phyloP scores from a whole-genome alignment of 192 early-diverging fungal species.

The Coemansia sp. region DNA sequence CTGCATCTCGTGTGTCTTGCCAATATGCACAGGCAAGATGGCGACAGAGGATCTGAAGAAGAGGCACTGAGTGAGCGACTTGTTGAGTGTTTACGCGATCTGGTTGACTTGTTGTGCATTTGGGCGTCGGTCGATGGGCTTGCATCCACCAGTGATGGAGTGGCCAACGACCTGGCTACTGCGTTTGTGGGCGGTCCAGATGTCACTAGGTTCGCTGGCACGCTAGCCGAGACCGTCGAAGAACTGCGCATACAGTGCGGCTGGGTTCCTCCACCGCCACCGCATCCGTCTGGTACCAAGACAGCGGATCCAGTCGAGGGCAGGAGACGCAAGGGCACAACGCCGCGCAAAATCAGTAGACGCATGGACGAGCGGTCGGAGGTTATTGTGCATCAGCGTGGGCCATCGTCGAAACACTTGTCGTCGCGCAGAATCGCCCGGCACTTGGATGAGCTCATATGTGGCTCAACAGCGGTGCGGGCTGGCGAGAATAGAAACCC shows the following conservation, averaged over 20 bases:
- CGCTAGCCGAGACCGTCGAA: constrained; percentile 34
- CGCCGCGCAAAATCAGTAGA: constrained; percentile 36
- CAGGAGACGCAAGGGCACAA: constrained; percentile 44
- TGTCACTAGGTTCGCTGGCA: constrained; percentile 20
- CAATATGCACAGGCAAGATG: background rate
- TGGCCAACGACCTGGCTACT: constrained; percentile 26
- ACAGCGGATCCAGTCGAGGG: constrained; percentile 8
- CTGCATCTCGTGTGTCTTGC: constrained; percentile 31
- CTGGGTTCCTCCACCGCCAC: constrained; percentile 33
- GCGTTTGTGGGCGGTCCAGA: constrained; percentile 40
- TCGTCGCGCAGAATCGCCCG: constrained; percentile 42
- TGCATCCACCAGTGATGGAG: background rate
- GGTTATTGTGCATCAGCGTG: constrained; percentile 45
- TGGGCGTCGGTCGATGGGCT: constrained; percentile 47
- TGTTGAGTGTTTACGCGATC: constrained; percentile 26
- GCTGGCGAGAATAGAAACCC: background rate
- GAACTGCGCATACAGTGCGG: constrained; percentile 52
- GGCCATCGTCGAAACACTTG: constrained; percentile 10
- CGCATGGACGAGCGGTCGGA: constrained; percentile 33
- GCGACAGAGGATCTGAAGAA: background rate
- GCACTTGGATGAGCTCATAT: constrained; percentile 48
- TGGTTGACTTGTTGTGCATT: constrained; percentile 43
- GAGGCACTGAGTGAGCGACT: background rate
- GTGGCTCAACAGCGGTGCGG: constrained; percentile 5
- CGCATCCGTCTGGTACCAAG: background rate